phyloP scores from a whole-genome alignment of 352 stramenopile genomes.

The Peronospora farinosa region DNA sequence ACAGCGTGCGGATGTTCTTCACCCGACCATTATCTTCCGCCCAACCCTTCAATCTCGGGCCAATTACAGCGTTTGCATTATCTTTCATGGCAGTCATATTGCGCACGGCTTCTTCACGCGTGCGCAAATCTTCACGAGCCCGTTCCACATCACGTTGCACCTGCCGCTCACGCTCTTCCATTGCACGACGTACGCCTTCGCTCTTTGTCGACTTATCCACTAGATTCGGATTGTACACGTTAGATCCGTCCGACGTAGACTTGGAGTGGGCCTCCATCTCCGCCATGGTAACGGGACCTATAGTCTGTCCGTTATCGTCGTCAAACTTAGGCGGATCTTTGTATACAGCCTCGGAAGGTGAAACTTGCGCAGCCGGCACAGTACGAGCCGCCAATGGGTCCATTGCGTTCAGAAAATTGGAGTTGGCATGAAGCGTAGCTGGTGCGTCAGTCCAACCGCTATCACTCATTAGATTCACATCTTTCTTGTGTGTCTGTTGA shows the following conservation, averaged over 20 bases:
- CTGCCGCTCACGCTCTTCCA: constrained; percentile 74
- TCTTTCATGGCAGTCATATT: constrained; percentile 70
- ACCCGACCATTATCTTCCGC: constrained; percentile 81
- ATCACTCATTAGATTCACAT: constrained; percentile 74
- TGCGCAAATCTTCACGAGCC: constrained; percentile 60
- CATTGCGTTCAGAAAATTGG: constrained; percentile 63
- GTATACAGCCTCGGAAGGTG: constrained; percentile 17
- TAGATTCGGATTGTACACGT: constrained; percentile 81
- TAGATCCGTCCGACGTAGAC: constrained; percentile 68
- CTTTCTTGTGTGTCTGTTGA: constrained; percentile 23
- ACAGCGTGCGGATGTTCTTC: constrained; percentile 88
- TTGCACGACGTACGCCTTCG: constrained; percentile 66
- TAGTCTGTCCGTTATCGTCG: constrained; percentile 70
- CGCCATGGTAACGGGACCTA: constrained; percentile 74
- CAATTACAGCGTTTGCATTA: constrained; percentile 42
- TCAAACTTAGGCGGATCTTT: constrained; percentile 66
- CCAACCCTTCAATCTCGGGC: constrained; percentile 73
- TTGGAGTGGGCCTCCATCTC: constrained; percentile 70
- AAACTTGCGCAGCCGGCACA: constrained; percentile 14
- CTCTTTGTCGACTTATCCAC: constrained; percentile 83
- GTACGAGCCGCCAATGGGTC: constrained; percentile 46
- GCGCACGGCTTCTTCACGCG: constrained; percentile 53
- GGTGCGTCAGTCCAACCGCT: constrained; percentile 41
- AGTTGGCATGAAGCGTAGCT: constrained; percentile 14
- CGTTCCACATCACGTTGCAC: constrained; percentile 67